A percentile compares a stretch with the other conserved stretches of the same genome.
phyloP scores from a whole-genome alignment of 441 rosid genomes.

The Populus tomentosa region DNA sequence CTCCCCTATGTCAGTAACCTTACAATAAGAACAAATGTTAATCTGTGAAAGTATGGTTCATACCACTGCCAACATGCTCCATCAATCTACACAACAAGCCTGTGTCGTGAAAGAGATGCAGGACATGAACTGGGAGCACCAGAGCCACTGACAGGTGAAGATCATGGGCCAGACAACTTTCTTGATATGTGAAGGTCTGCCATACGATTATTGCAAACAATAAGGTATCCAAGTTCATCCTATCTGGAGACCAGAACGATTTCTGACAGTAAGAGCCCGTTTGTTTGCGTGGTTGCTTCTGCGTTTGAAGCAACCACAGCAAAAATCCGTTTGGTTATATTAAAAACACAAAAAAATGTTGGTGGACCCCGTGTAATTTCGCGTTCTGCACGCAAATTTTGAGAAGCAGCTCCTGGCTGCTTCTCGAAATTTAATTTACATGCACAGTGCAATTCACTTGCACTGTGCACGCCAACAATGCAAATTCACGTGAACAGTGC shows the following conservation, averaged over 20 bases:
- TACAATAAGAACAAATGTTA: background rate
- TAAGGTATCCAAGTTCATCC: slow-evolving; percentile 70
- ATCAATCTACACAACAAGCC: slow-evolving; percentile 92
- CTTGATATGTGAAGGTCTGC: slow-evolving; percentile 74
- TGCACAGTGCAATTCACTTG: too few species aligned
- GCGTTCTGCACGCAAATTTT: too few species aligned
- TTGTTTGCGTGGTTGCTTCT: too few species aligned
- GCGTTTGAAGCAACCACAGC: too few species aligned
- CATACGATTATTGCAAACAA: slow-evolving; percentile 93
- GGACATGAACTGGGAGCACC: slow-evolving; percentile 63
- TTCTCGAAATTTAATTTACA: too few species aligned
- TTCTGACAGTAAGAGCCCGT: background rate
- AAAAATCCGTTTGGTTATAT: too few species aligned
- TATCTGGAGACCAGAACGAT: slow-evolving; percentile 10
- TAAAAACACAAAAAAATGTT: too few species aligned
- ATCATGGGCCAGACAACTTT: slow-evolving; percentile 36
- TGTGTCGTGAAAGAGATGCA: slow-evolving; percentile 52
- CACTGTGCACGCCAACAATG: too few species aligned
- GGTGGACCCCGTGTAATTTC: too few species aligned
- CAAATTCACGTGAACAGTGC: too few species aligned
- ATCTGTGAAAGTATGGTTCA: background rate
- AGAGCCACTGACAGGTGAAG: slow-evolving; percentile 64
- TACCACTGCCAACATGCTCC: slow-evolving; percentile 80
- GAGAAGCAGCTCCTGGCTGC: too few species aligned
- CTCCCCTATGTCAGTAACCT: background rate